A percentile compares a stretch with the other conserved stretches of the same genome.
Evolutionary conservation across 768 basidiomycete genomes (phyloP).

Genomic region (Termitomyces sp.): DNA sequence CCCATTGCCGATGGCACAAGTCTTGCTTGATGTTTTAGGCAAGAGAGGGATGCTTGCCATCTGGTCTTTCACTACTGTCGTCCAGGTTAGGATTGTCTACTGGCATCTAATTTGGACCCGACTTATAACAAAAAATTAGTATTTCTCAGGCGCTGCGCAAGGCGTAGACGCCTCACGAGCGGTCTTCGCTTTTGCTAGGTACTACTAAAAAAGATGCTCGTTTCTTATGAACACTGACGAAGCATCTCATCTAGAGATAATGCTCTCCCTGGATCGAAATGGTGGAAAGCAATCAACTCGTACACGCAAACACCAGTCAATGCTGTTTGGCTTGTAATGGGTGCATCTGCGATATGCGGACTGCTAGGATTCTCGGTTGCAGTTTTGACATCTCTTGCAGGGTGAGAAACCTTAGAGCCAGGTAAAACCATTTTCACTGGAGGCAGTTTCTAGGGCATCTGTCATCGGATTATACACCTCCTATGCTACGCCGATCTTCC

Average conservation of each 20-base stretch:
- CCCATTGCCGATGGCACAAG: slow-evolving; percentile 69
- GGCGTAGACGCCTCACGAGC: slow-evolving; percentile 1
- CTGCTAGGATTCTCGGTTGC: slow-evolving; percentile 62
- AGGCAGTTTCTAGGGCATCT: slow-evolving; percentile 47
- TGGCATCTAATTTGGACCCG: neutral
- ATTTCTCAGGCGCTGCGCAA: neutral
- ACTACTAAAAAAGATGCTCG: neutral
- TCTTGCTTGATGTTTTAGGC: slow-evolving; percentile 61
- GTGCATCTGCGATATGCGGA: slow-evolving; percentile 50
- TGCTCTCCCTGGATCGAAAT: slow-evolving; percentile 67
- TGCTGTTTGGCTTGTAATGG: slow-evolving; percentile 74
- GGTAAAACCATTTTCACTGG: neutral
- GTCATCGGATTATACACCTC: slow-evolving; percentile 71
- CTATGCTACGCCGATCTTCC: slow-evolving; percentile 64
- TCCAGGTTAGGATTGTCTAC: slow-evolving; percentile 25
- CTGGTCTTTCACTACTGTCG: slow-evolving; percentile 69
- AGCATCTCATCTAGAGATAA: slow-evolving; percentile 44
- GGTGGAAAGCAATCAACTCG: slow-evolving; percentile 61
- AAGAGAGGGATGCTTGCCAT: slow-evolving; percentile 69
- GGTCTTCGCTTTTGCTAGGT: slow-evolving; percentile 1
- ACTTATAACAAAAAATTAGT: neutral
- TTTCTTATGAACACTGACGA: neutral
- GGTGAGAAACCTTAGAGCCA: neutral
- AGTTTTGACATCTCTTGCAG: slow-evolving; percentile 47
- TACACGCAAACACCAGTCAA: slow-evolving; percentile 68